Base-by-base conservation (phyloP, 2,329 filamentous ascomycete species). In the Penicillium sp. region DNA sequence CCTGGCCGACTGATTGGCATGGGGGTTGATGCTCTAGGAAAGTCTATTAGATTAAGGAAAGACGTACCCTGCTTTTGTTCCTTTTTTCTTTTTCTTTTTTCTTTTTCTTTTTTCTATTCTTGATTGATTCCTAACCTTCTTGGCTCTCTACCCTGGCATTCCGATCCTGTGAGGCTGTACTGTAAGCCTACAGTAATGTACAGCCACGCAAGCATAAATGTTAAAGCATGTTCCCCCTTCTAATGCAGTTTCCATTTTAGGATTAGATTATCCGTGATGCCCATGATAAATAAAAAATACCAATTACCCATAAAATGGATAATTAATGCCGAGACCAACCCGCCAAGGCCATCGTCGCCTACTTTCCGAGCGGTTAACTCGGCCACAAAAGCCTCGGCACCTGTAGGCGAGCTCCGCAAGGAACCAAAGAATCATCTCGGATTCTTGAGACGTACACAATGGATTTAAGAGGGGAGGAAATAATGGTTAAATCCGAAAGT, bases 1-100 rank as follows among this genome's bases (percentile, higher is more conserved):
- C 63, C 58, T 63, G 51, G 49, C 23, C 48, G 46, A 47, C 56
- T 65, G 53, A 64, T 61, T 64, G 61, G 59, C 46, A 54, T 51
- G 33, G 41, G 43, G 43, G 31, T 49, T 40, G 40, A 42, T 53
- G 40, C 40, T 53, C 49, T 53, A 42, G 37, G 50, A 57, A 64
- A 64, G 53, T 60, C 47, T 59, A 59, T 56, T 60, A 57, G 35
- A 63, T 58, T 55, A 52, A 54, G 45, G 29, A 49, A 51, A 45
- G 25, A 51, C 26, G 11, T 37, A 23, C 51, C 53, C 46, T 50
- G 35, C 27, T 50, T 50, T 43, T 23, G 6, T 54, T 50, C 35
- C 29, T 48, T 48, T n/a, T n/a, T n/a, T n/a, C n/a, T n/a, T n/a
- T n/a, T 47, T n/a, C 3, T 23, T 25, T 23, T 35, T 35, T 33